Evolutionary conservation across 768 basidiomycete species (phyloP).

Genomic region (Leucosporidium creatinivorum): DNA sequence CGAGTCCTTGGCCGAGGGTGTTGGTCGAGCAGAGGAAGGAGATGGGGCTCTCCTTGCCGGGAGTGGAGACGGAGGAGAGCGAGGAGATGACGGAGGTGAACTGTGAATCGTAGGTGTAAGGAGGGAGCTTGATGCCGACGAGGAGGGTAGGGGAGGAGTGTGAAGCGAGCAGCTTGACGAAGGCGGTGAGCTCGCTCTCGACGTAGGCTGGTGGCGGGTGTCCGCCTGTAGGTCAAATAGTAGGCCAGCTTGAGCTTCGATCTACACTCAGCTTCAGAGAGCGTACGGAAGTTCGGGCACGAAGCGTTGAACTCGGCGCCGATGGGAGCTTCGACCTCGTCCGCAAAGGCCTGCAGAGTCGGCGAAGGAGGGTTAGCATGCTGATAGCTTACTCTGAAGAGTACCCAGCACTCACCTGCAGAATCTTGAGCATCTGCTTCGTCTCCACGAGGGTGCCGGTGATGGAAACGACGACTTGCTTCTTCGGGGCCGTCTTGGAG

Average conservation of each 20-base stretch:
- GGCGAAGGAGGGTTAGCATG: too few relatives aligned
- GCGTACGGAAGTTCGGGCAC: slow-evolving; percentile 59
- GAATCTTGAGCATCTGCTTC: slow-evolving; percentile 51
- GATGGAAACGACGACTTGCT: slow-evolving; percentile 73
- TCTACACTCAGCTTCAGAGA: too few relatives aligned
- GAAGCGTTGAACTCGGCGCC: slow-evolving; percentile 76
- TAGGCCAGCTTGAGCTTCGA: background rate
- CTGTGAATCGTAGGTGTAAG: slow-evolving; percentile 59
- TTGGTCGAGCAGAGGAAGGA: slow-evolving; percentile 74
- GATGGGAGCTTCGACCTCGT: slow-evolving; percentile 43
- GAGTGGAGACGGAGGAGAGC: slow-evolving; percentile 46
- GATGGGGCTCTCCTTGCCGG: slow-evolving; percentile 44
- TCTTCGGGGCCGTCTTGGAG: slow-evolving; percentile 43
- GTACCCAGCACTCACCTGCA: slow-evolving; percentile 44
- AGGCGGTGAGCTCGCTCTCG: slow-evolving; percentile 49
- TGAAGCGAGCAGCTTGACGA: slow-evolving; percentile 54
- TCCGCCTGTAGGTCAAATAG: slow-evolving; percentile 41
- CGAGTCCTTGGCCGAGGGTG: slow-evolving; percentile 63
- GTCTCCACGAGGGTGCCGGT: slow-evolving; percentile 55
- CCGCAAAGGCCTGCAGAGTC: slow-evolving; percentile 45
- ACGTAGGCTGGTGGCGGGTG: slow-evolving; percentile 58
- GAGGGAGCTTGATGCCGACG: slow-evolving; percentile 71
- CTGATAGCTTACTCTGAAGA: too few relatives aligned
- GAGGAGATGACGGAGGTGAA: slow-evolving; percentile 52
- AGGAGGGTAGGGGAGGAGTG: slow-evolving; percentile 51